Conservation (phyloP, 306 rosid genomes). For the Trifolium repens region DNA sequence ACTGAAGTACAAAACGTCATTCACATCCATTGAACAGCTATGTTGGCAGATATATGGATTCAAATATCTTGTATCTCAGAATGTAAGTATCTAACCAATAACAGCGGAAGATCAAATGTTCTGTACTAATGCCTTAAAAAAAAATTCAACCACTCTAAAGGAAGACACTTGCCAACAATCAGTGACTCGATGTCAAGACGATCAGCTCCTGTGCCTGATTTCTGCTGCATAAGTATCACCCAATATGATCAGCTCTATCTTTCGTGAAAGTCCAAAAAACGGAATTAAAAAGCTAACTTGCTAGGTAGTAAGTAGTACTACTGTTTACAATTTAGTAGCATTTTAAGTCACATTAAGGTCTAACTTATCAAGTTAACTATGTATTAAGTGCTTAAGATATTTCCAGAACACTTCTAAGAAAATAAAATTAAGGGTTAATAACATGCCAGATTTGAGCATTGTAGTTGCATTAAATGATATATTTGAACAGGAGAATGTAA, state of each 20-base stretch:
- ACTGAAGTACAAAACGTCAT: too few relatives aligned
- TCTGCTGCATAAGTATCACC: slow-evolving; percentile 10
- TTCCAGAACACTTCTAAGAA: slow-evolving; percentile 6
- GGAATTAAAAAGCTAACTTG: background rate
- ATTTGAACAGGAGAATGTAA: background rate
- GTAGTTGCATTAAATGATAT: background rate
- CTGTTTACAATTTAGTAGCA: slow-evolving; percentile 3
- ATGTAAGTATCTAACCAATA: background rate
- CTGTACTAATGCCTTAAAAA: background rate
- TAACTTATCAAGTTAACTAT: background rate
- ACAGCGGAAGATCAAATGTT: background rate
- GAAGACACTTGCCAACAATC: slow-evolving; percentile 5
- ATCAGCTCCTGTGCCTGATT: slow-evolving; percentile 1
- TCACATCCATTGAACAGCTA: too few relatives aligned
- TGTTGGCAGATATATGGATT: too few relatives aligned
- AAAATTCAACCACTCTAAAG: background rate
- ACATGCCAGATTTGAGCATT: slow-evolving; percentile 12
- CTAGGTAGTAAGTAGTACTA: background rate
- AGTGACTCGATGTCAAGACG: background rate
- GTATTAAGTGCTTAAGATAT: slow-evolving; percentile 5
- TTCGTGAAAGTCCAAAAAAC: background rate
- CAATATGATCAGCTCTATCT: background rate
- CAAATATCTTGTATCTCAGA: background rate
- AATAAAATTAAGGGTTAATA: background rate
- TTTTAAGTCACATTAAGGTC: background rate